Percentiles rank a stretch among this genome's conserved stretches.
Evolutionary conservation across 2,329 filamentous ascomycete genomes (phyloP).

Genomic region (Colletotrichum horii): DNA sequence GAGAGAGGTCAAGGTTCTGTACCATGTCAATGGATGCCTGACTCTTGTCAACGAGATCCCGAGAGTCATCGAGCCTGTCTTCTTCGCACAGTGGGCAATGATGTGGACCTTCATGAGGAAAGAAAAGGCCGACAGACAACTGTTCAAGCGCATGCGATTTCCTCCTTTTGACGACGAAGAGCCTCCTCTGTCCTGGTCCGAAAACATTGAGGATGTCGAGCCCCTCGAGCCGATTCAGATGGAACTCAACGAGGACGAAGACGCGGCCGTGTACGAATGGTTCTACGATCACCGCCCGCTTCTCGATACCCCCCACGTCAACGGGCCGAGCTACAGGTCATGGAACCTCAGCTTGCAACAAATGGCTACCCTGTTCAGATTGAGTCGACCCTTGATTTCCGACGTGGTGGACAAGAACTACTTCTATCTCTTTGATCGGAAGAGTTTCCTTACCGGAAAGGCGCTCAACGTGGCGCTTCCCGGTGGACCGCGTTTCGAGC

Average conservation of each 20-base stretch:
- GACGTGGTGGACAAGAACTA: conserved; percentile 97
- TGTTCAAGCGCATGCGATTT: conserved; percentile 99
- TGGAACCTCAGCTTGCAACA: conserved; percentile 95
- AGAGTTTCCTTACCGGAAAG: conserved; percentile 95
- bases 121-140: conserved; percentile 92
- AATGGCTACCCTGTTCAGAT: conserved; percentile 93
- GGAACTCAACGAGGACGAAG: conserved; percentile 94
- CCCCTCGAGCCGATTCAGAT: conserved; percentile 97
- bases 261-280: conserved; percentile 92
- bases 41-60: conserved; percentile 97
- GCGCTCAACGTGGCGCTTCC: conserved; percentile 96
- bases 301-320: conserved; percentile 90
- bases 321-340: conserved; percentile 93
- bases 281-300: conserved; percentile 95
- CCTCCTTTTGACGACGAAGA: conserved; percentile 99
- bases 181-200: conserved; percentile 95
- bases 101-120: conserved; percentile 99
- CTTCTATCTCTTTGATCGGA: conserved; percentile 94
- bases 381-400: conserved; percentile 88
- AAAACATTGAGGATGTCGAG: conserved; percentile 98
- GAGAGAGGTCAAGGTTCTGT: conserved; percentile 95
- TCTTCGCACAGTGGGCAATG: conserved; percentile 97
- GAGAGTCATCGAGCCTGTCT: conserved; percentile 95
- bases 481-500: conserved; percentile 96
- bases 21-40: conserved; percentile 97